Evolutionary conservation across 179 eudicot species (phyloP).

Genomic region (Beta macrorhiza): DNA sequence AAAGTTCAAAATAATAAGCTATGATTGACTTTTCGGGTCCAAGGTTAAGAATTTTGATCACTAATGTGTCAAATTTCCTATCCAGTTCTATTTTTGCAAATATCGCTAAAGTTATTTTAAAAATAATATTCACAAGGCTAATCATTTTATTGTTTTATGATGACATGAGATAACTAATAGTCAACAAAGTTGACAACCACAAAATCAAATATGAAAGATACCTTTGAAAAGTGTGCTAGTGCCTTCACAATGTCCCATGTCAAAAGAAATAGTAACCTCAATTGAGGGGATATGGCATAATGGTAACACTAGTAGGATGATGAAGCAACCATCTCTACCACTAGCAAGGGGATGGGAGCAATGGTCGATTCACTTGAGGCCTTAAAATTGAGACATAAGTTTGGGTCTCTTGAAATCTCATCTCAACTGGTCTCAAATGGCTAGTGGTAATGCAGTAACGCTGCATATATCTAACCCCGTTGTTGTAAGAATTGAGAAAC

Average conservation of each 20-base stretch:
- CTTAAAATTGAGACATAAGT: neutral
- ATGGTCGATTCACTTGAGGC: neutral
- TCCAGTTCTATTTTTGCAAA: no score
- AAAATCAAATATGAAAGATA: neutral
- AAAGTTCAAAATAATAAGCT: no score
- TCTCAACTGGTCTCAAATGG: neutral
- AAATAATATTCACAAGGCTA: neutral
- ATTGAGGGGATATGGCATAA: conserved; percentile 1
- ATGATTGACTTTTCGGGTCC: neutral
- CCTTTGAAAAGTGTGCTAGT: neutral
- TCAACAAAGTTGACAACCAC: neutral
- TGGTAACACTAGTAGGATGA: neutral
- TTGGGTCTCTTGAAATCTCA: neutral
- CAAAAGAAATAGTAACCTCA: neutral
- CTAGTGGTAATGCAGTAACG: neutral
- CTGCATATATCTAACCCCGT: neutral
- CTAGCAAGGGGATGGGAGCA: neutral
- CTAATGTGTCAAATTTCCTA: neutral
- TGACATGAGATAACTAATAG: neutral
- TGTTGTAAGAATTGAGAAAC: neutral
- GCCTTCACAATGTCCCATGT: neutral
- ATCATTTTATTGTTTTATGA: neutral
- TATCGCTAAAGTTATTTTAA: neutral
- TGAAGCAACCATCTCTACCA: neutral
- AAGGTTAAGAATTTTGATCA: neutral